Percentiles rank a stretch among this genome's conserved stretches.
These are phyloP conservation scores for Phialocephala subalpina DNA, from an alignment of 2,329 filamentous ascomycete species.

Conservation along the genomic window DNA sequence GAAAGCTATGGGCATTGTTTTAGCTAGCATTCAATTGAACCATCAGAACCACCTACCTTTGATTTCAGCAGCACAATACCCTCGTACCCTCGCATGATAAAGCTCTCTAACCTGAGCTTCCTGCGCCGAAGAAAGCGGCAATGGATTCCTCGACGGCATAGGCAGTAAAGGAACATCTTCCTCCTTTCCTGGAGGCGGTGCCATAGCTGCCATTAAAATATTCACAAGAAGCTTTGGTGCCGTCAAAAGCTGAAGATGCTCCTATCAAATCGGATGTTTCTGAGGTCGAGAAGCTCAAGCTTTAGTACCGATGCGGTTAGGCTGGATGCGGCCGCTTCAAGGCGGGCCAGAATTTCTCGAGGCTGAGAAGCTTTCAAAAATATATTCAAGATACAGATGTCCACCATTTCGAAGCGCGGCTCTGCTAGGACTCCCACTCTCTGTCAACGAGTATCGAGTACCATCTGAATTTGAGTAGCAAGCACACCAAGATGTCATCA, in stretches of 20 bases:
- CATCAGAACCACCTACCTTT: conserved; percentile 63
- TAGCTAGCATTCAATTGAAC: conserved; percentile 1
- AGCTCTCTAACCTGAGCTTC: conserved; percentile 83
- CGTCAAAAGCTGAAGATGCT: background rate
- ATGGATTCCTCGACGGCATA: conserved; percentile 74
- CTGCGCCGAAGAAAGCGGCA: conserved; percentile 83
- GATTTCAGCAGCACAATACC: conserved; percentile 79
- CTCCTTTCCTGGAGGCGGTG: conserved; percentile 32
- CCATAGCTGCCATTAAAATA: conserved; percentile 41
- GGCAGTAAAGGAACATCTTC: conserved; percentile 42
- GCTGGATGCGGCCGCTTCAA: background rate
- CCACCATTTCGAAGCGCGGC: background rate
- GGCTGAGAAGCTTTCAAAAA: conserved; percentile 27
- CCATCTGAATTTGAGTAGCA: background rate
- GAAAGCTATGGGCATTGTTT: conserved; percentile 68
- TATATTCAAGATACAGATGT: conserved; percentile 8
- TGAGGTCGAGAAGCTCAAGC: conserved; percentile 5
- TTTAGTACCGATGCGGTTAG: background rate
- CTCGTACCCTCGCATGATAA: conserved; percentile 81
- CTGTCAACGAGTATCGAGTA: background rate
- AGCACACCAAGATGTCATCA: conserved; percentile 57
- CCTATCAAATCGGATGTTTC: conserved; percentile 25
- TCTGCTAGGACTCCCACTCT: background rate
- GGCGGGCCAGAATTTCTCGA: conserved; percentile 15
- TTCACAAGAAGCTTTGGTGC: background rate